Evolutionary conservation across 2,329 filamentous ascomycete species (phyloP), one percentile per base, ranked within the genome.

Genomic region (Pestalotiopsis sp.): DNA sequence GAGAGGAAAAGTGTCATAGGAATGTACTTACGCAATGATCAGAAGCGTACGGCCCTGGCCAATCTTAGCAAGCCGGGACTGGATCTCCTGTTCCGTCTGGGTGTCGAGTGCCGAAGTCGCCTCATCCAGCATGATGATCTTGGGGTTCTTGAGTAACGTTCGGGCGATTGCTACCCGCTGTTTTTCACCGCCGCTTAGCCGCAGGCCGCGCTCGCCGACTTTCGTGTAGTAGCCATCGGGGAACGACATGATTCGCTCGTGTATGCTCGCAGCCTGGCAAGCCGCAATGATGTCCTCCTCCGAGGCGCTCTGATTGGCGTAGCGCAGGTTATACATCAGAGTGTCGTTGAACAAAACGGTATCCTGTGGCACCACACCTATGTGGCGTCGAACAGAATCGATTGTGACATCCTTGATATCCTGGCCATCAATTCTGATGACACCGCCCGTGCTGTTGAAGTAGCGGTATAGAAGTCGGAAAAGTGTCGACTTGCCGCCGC

Each of bases 401-500:
- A 98, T 98, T 1, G 94, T 97, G 68, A 97, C 83, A 72, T 94
- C 90, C 78, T 92, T 89, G 62, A 98, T 92, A 76, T 98, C 89
- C 68, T 90, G 88, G 7, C 92, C 94, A 76, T 98, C 96, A 66
- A 99, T 84, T 75, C 91, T 88, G 67, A 98, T 97, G 75, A 85
- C 89, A 44, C 96, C 96, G 64, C 89, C 87, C 65, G 90, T 85
- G 66, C 91, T 89, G 76, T 98, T 97, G 83, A 98, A 99, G 80
- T 98, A 99, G 20, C 96, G 92, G 85, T 97, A 98, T 78, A 99
- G 90, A 62, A 98, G 87, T 64, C 96, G 92, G 84, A 99, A 98
- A 30, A 99, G 88, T 0, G 96, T 99, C 2, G 95, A 98, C 80
- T 99, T 99, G 72, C 96, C 96, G 68, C 96, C 96, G 59, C 96